Conservation (phyloP, 257 asterid species). For the Solanum clarkiae region DNA sequence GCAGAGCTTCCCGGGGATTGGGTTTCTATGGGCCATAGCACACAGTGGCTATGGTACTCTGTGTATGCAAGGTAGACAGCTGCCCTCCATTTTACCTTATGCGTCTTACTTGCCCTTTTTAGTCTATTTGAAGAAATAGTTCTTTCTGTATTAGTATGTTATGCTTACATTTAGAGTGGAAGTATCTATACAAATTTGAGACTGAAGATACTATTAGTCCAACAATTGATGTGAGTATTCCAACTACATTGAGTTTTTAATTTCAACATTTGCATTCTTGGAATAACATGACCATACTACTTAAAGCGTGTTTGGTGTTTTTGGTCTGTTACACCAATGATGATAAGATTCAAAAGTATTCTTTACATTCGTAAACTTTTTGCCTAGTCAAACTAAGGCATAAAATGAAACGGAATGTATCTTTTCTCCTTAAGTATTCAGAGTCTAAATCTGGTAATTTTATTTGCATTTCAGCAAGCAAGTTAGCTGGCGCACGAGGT, state of each 20-base stretch:
- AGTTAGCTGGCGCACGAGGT: conserved; percentile 91
- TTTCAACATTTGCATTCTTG: neutral
- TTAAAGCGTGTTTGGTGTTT: neutral
- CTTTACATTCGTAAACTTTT: neutral
- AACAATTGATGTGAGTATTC: no score
- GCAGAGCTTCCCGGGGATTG: conserved; percentile 99
- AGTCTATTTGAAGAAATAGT: neutral
- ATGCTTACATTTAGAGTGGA: no score
- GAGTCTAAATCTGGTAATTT: neutral
- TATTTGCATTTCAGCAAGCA: conserved; percentile 48
- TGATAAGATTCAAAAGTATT: neutral
- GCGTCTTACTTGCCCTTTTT: neutral
- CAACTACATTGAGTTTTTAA: neutral
- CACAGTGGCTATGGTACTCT: conserved; percentile 97
- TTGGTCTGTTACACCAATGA: neutral
- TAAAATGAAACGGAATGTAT: neutral
- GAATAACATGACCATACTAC: neutral
- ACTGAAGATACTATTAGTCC: no score
- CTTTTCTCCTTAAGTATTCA: neutral
- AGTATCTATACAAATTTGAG: no score
- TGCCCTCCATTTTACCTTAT: neutral
- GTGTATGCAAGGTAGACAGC: conserved; percentile 66
- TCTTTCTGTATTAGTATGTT: neutral
- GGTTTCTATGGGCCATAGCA: conserved; percentile 84
- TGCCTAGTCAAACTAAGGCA: neutral